phyloP scores from a whole-genome alignment of 1,284 basidiomycete species.

The Puccinia polysora region DNA sequence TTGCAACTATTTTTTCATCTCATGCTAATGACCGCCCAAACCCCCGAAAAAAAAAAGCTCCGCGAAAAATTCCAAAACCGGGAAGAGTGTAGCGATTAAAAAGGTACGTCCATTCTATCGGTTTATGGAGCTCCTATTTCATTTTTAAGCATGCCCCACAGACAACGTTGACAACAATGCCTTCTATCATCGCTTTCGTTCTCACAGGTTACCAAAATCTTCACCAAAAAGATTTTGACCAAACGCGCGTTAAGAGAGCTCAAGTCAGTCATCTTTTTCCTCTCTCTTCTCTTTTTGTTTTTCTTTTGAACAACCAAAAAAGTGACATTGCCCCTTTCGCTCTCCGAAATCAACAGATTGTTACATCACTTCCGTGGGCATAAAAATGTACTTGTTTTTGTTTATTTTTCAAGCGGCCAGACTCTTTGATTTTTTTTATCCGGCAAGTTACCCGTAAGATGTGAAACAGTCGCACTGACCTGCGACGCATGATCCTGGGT shows the following conservation, averaged over 20 bases:
- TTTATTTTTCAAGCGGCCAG: constrained; percentile 2
- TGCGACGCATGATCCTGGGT: too few species aligned
- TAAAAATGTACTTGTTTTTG: constrained; percentile 68
- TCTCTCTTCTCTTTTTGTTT: constrained; percentile 2
- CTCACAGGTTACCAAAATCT: constrained; percentile 79
- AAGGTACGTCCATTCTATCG: constrained; percentile 57
- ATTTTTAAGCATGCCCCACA: not conserved
- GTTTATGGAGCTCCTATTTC: not conserved
- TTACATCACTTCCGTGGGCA: constrained; percentile 93
- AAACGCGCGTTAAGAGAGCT: constrained; percentile 91
- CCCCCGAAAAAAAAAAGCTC: constrained; percentile 42
- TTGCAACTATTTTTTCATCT: too few species aligned
- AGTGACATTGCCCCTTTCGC: too few species aligned
- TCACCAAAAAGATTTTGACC: constrained; percentile 90
- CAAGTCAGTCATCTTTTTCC: constrained; percentile 59
- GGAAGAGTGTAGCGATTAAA: constrained; percentile 72
- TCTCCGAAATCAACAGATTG: too few species aligned
- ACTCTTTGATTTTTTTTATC: too few species aligned
- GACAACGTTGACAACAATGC: too few species aligned
- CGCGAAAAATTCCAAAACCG: constrained; percentile 48
- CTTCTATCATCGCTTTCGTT: not conserved
- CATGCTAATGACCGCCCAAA: too few species aligned
- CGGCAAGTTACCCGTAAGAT: too few species aligned
- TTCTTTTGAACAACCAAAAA: too few species aligned
- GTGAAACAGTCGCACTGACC: too few species aligned